Base-by-base conservation (phyloP, 2,329 filamentous ascomycete species). In the Fusarium gaditjirri region DNA sequence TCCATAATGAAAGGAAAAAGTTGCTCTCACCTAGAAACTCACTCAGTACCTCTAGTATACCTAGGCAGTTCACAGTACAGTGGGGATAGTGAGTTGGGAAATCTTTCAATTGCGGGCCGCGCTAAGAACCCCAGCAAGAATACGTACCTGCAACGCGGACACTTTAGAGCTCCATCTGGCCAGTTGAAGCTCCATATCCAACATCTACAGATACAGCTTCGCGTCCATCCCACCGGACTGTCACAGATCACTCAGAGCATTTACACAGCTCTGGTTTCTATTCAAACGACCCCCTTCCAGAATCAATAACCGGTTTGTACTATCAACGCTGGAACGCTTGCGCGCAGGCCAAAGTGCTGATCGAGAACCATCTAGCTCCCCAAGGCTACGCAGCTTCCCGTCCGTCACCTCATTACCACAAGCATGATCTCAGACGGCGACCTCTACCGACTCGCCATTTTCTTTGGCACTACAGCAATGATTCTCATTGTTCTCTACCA, bases 381-480 rank as follows among this genome's bases (percentile, higher is more conserved):
- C 56, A 42, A 41, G 53, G 21, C 42, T 52, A 64, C 46, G 42
- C 47, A 44, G 25, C 63, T 60, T 41, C 50, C 61, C 49, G 35
- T 41, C 38, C 53, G 58, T 56, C 23, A 31, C 39, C 58, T 53
- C 61, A 49, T 59, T 42, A 56, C 47, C 68, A 66, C 78, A 86
- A 93, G 78, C 53, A 99, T 99, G 96, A 98, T 99, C 81, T 92
- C 95, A 81, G 96, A 99, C 90, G 86, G 88, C 81, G 91, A 96
- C 74, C 91, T 99, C 78, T 98, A 98, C 88, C 89, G 89, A 71
- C 90, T 99, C 35, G 95, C 96, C 82, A 91, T 98, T 81, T 95
- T 98, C 82, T 93, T 99, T 67, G 96, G 96, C 84, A 93, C 91
- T 61, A 89, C 91, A 43, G 91, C 95, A 71, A 95, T 98, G 93